Conservation (phyloP, 1,284 basidiomycete species). For the Austroboletus niveus region DNA sequence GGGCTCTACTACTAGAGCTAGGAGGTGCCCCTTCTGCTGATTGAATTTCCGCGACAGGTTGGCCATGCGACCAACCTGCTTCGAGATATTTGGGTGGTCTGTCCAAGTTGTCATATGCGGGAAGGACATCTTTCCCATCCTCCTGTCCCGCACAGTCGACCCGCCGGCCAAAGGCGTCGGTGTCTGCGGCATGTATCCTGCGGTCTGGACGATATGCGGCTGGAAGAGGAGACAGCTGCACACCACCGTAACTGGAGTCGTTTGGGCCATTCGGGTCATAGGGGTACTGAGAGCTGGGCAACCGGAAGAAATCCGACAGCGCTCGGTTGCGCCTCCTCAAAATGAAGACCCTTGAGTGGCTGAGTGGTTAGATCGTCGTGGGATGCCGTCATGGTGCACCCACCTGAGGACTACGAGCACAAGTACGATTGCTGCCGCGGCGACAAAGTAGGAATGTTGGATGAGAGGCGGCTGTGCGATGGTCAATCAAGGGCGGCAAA, state of each 20-base stretch:
- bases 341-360: constrained; percentile 17
- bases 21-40: neutral
- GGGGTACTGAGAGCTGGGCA: neutral
- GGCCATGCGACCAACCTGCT: constrained; percentile 6
- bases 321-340: constrained; percentile 22
- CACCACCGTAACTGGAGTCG: constrained; percentile 1
- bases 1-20: neutral
- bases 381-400: neutral
- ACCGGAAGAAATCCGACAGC: constrained; percentile 23
- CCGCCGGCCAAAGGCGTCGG: constrained; percentile 39
- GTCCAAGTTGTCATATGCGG: constrained; percentile 43
- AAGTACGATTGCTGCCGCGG: constrained; percentile 13
- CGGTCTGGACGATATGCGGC: constrained; percentile 16
- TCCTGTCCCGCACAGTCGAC: constrained; percentile 22
- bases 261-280: constrained; percentile 2
- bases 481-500: neutral
- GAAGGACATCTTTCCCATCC: constrained; percentile 43
- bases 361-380: neutral
- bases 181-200: constrained; percentile 34
- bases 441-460: constrained; percentile 26
- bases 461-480: constrained; percentile 15
- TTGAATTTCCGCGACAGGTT: neutral
- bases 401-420: constrained; percentile 24
- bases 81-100: constrained; percentile 45
- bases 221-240: constrained; percentile 17